Conservation (phyloP, 192 early-diverging fungal genomes). For the Globomyces pollinis-pini region DNA sequence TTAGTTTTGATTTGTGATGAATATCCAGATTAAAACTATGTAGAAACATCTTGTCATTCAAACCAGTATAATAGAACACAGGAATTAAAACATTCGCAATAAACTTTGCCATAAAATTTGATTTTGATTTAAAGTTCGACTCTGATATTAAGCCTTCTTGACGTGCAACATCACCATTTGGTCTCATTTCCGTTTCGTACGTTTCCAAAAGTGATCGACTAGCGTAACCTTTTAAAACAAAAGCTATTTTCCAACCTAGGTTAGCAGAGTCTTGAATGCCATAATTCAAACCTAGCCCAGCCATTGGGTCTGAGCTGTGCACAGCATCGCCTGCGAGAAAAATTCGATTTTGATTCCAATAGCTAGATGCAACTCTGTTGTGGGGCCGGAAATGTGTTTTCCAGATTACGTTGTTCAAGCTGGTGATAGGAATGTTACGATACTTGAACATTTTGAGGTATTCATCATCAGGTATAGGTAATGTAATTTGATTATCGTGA, state of each 20-base stretch:
- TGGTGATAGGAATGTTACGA: background rate
- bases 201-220: background rate
- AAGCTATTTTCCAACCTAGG: constrained; percentile 36
- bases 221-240: constrained; percentile 14
- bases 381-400: background rate
- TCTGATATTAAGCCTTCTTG: too few species aligned
- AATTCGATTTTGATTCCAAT: constrained; percentile 16
- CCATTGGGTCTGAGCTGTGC: constrained; percentile 28
- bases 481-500: background rate
- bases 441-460: background rate
- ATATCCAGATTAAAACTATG: too few species aligned
- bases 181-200: background rate
- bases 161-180: background rate
- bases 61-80: background rate
- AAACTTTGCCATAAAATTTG: background rate
- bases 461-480: background rate
- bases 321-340: constrained; percentile 41
- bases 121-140: too few species aligned
- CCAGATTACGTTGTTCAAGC: constrained; percentile 9
- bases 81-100: background rate
- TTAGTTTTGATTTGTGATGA: background rate
- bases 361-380: background rate
- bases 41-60: too few species aligned
- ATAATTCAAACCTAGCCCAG: constrained; percentile 32
- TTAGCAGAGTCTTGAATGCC: constrained; percentile 37